Evolutionary conservation across 2,329 filamentous ascomycete genomes (phyloP).

Genomic region (Geosmithia morbida): DNA sequence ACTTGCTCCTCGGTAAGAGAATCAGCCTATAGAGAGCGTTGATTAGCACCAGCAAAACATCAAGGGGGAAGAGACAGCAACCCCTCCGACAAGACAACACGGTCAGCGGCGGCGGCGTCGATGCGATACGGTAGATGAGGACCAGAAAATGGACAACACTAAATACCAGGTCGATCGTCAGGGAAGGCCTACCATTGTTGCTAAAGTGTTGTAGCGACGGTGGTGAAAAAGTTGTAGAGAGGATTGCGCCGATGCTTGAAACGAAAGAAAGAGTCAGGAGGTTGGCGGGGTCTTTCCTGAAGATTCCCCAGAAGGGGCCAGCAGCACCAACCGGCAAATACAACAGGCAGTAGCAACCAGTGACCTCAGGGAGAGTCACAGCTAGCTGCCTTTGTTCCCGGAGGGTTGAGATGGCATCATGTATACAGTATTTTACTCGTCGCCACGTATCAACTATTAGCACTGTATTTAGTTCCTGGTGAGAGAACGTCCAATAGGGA

Average conservation of each 20-base stretch:
- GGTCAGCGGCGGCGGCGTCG: not conserved
- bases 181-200: conserved; percentile 3
- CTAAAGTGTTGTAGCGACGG: not conserved
- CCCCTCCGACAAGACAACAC: conserved; percentile 10
- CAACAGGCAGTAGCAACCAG: not conserved
- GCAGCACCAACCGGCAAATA: not conserved
- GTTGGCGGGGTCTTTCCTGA: conserved; percentile 1
- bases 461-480: not conserved
- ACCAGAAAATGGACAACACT: not conserved
- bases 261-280: not conserved
- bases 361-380: not conserved
- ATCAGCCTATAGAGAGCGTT: conserved; percentile 55
- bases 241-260: not conserved
- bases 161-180: not conserved
- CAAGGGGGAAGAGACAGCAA: conserved; percentile 4
- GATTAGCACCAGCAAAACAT: conserved; percentile 5
- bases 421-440: not conserved
- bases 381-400: not conserved
- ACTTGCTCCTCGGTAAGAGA: conserved; percentile 99
- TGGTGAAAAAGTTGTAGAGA: not conserved
- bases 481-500: not conserved
- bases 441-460: not conserved
- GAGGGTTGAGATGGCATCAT: not conserved
- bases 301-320: not conserved
- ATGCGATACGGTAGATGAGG: not conserved